Evolutionary conservation across 2,329 filamentous ascomycete genomes (phyloP).

Genomic region (Aspergillus pseudoglaucus): DNA sequence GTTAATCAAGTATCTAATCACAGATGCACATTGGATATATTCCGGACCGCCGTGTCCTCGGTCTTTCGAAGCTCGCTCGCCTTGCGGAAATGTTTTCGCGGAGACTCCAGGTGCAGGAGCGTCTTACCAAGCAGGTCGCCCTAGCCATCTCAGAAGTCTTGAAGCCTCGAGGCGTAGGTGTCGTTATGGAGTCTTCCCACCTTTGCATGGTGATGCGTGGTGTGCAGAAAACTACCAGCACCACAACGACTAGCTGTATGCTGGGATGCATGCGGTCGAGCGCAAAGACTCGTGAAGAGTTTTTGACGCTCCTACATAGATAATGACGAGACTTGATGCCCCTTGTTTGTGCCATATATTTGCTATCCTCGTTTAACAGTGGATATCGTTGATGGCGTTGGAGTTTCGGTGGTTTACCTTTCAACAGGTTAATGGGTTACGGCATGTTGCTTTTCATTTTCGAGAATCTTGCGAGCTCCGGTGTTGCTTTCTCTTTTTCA

Average conservation of each 20-base stretch:
- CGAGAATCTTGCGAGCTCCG: background rate
- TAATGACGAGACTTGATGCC: conserved; percentile 23
- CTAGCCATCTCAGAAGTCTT: conserved; percentile 88
- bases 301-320: conserved; percentile 70
- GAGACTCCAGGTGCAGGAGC: conserved; percentile 89
- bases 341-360: conserved; percentile 8
- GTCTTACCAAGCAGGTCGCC: conserved; percentile 91
- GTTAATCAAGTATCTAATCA: conserved; percentile 7
- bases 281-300: conserved; percentile 92
- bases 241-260: conserved; percentile 93
- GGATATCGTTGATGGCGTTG: conserved; percentile 22
- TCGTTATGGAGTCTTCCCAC: conserved; percentile 95
- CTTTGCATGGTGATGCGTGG: conserved; percentile 99
- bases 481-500: conserved; percentile 6
- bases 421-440: conserved; percentile 33
- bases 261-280: conserved; percentile 91
- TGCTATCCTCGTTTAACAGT: conserved; percentile 17
- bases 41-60: conserved; percentile 81
- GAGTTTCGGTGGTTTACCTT: conserved; percentile 34
- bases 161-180: conserved; percentile 87
- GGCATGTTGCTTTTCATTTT: conserved; percentile 13
- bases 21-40: conserved; percentile 99
- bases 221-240: conserved; percentile 83
- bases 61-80: conserved; percentile 88
- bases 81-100: conserved; percentile 97